Evolutionary conservation across 2,329 filamentous ascomycete species (phyloP), one percentile per base, ranked within the genome.

Genomic region (Colletotrichum magnum): DNA sequence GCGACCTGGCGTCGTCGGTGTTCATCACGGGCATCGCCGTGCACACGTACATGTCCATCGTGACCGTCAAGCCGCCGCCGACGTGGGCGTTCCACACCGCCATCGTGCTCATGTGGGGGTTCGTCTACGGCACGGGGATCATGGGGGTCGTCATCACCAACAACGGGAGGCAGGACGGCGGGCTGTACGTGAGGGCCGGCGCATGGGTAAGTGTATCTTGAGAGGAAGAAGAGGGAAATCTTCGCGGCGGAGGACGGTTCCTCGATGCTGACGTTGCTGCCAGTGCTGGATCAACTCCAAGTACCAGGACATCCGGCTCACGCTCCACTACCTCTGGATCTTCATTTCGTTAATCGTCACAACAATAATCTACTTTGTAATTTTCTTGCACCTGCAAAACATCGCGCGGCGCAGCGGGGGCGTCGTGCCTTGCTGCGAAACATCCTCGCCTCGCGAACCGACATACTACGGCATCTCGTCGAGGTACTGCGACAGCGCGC

Each of bases 1-100:
- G 91, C 36, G 90, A 92, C 74, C 75, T 93, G 62, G 85, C 89
- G 0, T 90, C 88, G 26, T 91, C 89, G 70, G 85, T 91, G 61
- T 93, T 92, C 76, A 90, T 92, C 72, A 86, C 89, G 2, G 81
- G 83, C 1, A 92, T 93, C 72, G 91, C 90, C 5, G 69, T 90
- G 0, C 90, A 93, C 75, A 93, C 91, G 0, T 93, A 91, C 72
- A 81, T 89, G 6, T 87, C 86, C 0, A 86, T 93, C 2, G 87
- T 92, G 2, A 82, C 83, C 45, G 83, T 86, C 10, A 88, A 86
- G 58, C 83, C 85, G 21, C 78, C 90, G 2, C 82, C 85, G 0
- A 85, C 86, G 2, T 79, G 77, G 60, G 77, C 76, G 0, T 87
- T 93, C 62, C 87, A 88, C 58, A 64, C 76, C 0, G 74, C 74